Evolutionary conservation across 306 rosid genomes (phyloP).

Genomic region (Coriaria nepalensis): DNA sequence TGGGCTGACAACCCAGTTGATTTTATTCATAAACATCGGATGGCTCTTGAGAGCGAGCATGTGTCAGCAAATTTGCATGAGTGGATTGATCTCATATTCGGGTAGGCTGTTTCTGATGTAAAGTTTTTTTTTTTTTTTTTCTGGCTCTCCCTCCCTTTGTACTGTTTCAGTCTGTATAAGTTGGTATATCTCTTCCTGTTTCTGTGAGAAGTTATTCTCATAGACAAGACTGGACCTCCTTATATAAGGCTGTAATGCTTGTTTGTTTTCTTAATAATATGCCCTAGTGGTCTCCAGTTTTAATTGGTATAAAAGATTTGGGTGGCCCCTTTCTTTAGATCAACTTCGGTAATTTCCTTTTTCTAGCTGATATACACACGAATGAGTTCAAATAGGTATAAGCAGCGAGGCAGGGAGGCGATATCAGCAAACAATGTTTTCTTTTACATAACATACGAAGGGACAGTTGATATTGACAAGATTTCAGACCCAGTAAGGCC

Average conservation of each 20-base stretch:
- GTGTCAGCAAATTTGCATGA: slow-evolving; percentile 91
- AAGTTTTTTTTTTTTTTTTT: background rate
- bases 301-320: slow-evolving; percentile 9
- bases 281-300: no score
- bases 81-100: slow-evolving; percentile 96
- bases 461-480: slow-evolving; percentile 91
- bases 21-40: slow-evolving; percentile 88
- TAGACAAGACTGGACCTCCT: no score
- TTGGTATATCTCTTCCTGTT: no score
- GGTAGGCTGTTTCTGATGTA: slow-evolving; percentile 32
- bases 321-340: slow-evolving; percentile 4
- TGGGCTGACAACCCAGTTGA: slow-evolving; percentile 93
- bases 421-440: slow-evolving; percentile 78
- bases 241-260: no score
- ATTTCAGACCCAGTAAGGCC: slow-evolving; percentile 76
- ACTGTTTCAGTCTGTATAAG: slow-evolving; percentile 10
- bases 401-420: slow-evolving; percentile 92
- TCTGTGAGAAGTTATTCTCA: no score
- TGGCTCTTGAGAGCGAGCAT: slow-evolving; percentile 94
- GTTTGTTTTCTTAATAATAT: no score
- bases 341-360: slow-evolving; percentile 15
- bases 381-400: slow-evolving; percentile 53
- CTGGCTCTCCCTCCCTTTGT: slow-evolving; percentile 7
- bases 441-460: slow-evolving; percentile 89
- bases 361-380: slow-evolving; percentile 12